Percentiles rank a stretch among this genome's conserved stretches.
Evolutionary conservation across 176 grass and related monocot genomes (phyloP).

Genomic region (Poa pratensis): DNA sequence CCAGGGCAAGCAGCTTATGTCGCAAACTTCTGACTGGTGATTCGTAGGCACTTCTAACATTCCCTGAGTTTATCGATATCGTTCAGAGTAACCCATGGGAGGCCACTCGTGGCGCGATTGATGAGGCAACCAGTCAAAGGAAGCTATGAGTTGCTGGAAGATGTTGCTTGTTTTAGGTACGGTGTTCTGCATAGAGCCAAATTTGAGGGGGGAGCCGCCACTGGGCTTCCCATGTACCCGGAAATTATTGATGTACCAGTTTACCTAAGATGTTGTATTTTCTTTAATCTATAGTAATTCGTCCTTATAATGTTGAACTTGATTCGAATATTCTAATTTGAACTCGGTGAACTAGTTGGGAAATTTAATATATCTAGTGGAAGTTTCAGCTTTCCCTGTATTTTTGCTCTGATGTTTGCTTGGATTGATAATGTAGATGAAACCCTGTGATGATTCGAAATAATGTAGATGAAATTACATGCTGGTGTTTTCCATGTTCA

Average conservation of each 20-base stretch:
- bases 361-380: slow-evolving; percentile 45
- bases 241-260: slow-evolving; percentile 49
- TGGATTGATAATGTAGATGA: slow-evolving; percentile 8
- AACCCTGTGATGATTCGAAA: slow-evolving; percentile 1
- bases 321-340: slow-evolving; percentile 45
- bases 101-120: slow-evolving; percentile 29
- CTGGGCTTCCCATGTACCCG: slow-evolving; percentile 52
- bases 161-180: slow-evolving; percentile 42
- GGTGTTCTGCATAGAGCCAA: slow-evolving; percentile 29
- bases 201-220: slow-evolving; percentile 39
- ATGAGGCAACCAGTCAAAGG: slow-evolving; percentile 30
- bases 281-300: slow-evolving; percentile 51
- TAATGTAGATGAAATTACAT: slow-evolving; percentile 17
- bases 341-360: slow-evolving; percentile 22
- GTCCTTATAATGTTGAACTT: slow-evolving; percentile 43
- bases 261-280: slow-evolving; percentile 63
- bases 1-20: slow-evolving; percentile 52
- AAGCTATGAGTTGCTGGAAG: slow-evolving; percentile 44
- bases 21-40: slow-evolving; percentile 43
- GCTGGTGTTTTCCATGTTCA: neutral
- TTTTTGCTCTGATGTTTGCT: neutral
- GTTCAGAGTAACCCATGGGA: slow-evolving; percentile 46
- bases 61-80: slow-evolving; percentile 36
- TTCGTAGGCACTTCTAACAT: slow-evolving; percentile 57
- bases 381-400: neutral